These are phyloP conservation scores for Fusarium armeniacum DNA, from an alignment of 2,329 filamentous ascomycete genomes.

Conservation along the genomic window DNA sequence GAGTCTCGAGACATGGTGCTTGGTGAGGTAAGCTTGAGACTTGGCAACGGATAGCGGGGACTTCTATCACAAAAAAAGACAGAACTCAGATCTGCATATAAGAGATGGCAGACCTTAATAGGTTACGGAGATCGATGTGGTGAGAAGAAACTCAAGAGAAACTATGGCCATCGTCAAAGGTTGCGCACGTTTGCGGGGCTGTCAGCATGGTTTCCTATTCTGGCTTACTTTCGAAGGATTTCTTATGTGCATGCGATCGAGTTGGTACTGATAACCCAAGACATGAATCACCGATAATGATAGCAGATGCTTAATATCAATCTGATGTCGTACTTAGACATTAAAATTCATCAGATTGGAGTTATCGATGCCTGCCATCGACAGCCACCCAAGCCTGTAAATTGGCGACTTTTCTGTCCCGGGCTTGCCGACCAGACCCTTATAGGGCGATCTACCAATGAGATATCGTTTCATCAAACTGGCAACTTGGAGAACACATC, in stretches of 20 bases:
- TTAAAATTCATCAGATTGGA: background rate
- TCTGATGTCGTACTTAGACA: no score
- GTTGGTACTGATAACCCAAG: background rate
- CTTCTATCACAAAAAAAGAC: rapidly evolving
- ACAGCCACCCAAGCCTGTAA: no score
- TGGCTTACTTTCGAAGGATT: background rate
- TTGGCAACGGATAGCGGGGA: background rate
- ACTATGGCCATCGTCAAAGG: background rate
- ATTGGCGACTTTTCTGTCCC: no score
- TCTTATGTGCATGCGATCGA: background rate
- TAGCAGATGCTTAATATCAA: rapidly evolving
- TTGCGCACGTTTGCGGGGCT: slow-evolving; percentile 1
- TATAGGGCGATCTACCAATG: background rate
- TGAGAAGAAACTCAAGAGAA: background rate
- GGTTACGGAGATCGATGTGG: background rate
- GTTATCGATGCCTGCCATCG: background rate
- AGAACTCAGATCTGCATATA: rapidly evolving
- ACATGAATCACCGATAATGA: rapidly evolving
- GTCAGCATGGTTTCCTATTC: slow-evolving; percentile 5
- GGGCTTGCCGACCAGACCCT: no score
- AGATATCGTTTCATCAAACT: background rate
- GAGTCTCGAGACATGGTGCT: slow-evolving; percentile 26
- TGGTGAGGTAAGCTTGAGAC: background rate
- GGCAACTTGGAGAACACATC: background rate
- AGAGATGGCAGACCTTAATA: background rate